phyloP scores from a whole-genome alignment of 768 basidiomycete genomes.

The Mycena albidolilacea region DNA sequence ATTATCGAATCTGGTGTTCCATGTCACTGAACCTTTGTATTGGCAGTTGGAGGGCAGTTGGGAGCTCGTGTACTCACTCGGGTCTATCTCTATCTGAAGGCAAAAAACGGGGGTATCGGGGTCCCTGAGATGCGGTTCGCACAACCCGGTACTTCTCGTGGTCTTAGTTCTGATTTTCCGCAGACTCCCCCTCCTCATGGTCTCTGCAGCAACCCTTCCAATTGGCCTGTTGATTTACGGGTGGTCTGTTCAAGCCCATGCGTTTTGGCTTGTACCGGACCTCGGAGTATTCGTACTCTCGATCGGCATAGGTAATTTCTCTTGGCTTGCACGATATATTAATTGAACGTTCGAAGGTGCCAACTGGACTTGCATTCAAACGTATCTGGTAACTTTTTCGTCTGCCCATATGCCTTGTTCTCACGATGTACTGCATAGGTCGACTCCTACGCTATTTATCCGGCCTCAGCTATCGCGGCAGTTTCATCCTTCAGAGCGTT shows the following conservation, averaged over 20 bases:
- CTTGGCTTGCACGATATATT: constrained; percentile 54
- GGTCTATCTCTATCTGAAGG: constrained; percentile 61
- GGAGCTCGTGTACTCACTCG: constrained; percentile 62
- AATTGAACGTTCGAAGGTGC: constrained; percentile 51
- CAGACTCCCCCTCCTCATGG: constrained; percentile 38
- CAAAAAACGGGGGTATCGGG: constrained; percentile 65
- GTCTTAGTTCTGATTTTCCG: constrained; percentile 38
- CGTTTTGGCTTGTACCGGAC: constrained; percentile 71
- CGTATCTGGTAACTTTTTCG: constrained; percentile 67
- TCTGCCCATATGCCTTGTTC: constrained; percentile 6
- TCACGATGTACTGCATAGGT: constrained; percentile 65
- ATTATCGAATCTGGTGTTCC: constrained; percentile 42
- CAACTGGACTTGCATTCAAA: constrained; percentile 65
- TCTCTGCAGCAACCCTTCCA: too few species aligned
- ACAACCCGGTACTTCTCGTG: neutral
- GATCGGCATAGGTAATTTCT: constrained; percentile 63
- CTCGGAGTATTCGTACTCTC: constrained; percentile 64
- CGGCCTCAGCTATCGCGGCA: constrained; percentile 71
- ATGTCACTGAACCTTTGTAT: neutral
- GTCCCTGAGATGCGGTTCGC: constrained; percentile 67
- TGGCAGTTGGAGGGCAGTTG: constrained; percentile 54
- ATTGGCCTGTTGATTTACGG: too few species aligned
- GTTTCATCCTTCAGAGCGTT: constrained; percentile 65
- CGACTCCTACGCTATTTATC: constrained; percentile 87
- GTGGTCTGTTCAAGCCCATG: constrained; percentile 45